These are phyloP conservation scores for Sarcodon sp. DNA, from an alignment of 768 basidiomycete species.

Conservation along the genomic window DNA sequence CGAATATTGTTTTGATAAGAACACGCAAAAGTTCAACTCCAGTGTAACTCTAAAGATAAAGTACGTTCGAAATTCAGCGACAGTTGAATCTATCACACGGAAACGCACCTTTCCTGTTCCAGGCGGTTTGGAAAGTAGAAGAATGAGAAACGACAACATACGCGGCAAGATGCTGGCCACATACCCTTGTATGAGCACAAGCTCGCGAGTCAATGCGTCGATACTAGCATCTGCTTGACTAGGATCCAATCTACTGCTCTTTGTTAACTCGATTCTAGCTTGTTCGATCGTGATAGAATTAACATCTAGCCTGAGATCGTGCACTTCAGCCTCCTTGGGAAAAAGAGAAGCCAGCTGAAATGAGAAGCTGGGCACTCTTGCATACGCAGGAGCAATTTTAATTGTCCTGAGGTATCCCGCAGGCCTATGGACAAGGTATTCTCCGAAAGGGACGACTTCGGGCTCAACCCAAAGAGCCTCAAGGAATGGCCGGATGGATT, in stretches of 20 bases:
- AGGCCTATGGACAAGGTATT: conserved; percentile 36
- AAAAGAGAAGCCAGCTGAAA: conserved; percentile 48
- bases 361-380: conserved; percentile 37
- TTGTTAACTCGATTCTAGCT: conserved; percentile 30
- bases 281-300: conserved; percentile 27
- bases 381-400: conserved; percentile 36
- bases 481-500: conserved; percentile 56
- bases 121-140: conserved; percentile 36
- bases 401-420: conserved; percentile 18
- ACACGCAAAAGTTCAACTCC: conserved; percentile 59
- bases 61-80: background rate
- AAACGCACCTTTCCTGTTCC: conserved; percentile 59
- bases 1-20: conserved; percentile 37
- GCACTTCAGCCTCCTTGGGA: conserved; percentile 21
- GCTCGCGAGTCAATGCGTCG: conserved; percentile 42
- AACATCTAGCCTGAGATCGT: conserved; percentile 27
- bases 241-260: conserved; percentile 44
- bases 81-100: background rate
- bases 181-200: conserved; percentile 65
- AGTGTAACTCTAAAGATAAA: conserved; percentile 39
- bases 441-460: conserved; percentile 38
- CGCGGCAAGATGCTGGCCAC: conserved; percentile 1
- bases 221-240: conserved; percentile 65
- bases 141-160: background rate
- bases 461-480: conserved; percentile 47